Conservation (phyloP, 2,329 filamentous ascomycete species). For the Lecanosticta acicola region DNA sequence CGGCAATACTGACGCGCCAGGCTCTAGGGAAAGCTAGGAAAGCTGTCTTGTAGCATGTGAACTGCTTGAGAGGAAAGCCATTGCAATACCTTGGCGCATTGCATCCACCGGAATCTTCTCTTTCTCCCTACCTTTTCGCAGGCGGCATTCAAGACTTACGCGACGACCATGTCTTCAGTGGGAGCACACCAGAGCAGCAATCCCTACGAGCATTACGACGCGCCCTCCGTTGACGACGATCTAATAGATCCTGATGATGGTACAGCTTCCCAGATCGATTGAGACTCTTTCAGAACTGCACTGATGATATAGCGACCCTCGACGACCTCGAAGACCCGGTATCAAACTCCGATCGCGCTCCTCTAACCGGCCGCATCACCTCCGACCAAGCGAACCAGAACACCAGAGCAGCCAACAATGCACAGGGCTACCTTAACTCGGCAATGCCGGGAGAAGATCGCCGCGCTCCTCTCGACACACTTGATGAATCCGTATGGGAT, state of each 20-base stretch:
- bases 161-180: background rate
- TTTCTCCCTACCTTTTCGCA: background rate
- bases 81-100: background rate
- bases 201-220: conserved; percentile 35
- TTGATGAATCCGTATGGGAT: conserved; percentile 96
- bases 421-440: conserved; percentile 79
- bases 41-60: background rate
- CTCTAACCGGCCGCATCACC: conserved; percentile 74
- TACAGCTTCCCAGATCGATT: too few relatives aligned
- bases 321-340: conserved; percentile 64
- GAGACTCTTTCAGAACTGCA: too few relatives aligned
- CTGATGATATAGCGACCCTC: conserved; percentile 61
- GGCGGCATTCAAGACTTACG: background rate
- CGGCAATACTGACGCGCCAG: too few relatives aligned
- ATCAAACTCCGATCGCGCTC: conserved; percentile 65
- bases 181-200: conserved; percentile 15
- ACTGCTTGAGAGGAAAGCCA: background rate
- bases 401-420: conserved; percentile 53
- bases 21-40: background rate
- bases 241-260: conserved; percentile 51
- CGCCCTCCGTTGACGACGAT: conserved; percentile 43
- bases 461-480: conserved; percentile 80
- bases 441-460: conserved; percentile 90
- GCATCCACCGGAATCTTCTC: background rate
- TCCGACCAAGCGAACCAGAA: conserved; percentile 47